phyloP scores from a whole-genome alignment of 768 basidiomycete species.

The Steccherinum ochraceum region DNA sequence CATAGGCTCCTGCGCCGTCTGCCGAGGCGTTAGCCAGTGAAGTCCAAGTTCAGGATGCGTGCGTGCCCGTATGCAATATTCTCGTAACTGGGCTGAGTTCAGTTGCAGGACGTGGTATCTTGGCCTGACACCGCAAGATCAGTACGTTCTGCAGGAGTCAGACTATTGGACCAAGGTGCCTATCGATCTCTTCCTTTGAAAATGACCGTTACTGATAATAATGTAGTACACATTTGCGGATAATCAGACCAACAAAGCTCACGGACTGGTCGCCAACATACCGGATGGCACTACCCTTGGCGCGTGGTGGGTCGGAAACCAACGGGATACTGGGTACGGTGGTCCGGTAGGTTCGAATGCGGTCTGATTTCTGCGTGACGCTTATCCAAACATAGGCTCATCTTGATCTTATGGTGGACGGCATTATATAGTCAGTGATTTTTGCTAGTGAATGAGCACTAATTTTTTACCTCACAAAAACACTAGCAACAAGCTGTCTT shows the following conservation, averaged over 20 bases:
- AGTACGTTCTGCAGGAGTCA: conserved; percentile 23
- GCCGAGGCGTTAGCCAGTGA: conserved; percentile 14
- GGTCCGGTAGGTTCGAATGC: conserved; percentile 13
- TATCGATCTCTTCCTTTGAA: neutral
- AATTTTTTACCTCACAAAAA: neutral
- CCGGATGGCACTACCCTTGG: conserved; percentile 13
- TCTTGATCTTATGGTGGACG: conserved; percentile 14
- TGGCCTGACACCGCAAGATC: conserved; percentile 17
- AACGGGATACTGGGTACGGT: conserved; percentile 20
- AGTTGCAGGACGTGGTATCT: conserved; percentile 21
- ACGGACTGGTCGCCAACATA: conserved; percentile 14
- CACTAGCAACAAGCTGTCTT: conserved; percentile 12
- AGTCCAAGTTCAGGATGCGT: conserved; percentile 20
- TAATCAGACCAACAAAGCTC: conserved; percentile 26
- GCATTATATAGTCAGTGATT: conserved; percentile 11
- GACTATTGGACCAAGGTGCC: conserved; percentile 22
- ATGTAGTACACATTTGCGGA: conserved; percentile 22
- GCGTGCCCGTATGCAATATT: no score
- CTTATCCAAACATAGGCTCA: no score
- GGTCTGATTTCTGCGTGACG: no score
- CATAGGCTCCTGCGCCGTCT: conserved; percentile 18
- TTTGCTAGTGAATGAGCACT: no score
- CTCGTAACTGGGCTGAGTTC: no score
- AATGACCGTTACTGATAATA: neutral
- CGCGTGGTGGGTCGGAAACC: conserved; percentile 25